Conservation (phyloP, 805 yeast species). For the Yarrowia keelungensis region DNA sequence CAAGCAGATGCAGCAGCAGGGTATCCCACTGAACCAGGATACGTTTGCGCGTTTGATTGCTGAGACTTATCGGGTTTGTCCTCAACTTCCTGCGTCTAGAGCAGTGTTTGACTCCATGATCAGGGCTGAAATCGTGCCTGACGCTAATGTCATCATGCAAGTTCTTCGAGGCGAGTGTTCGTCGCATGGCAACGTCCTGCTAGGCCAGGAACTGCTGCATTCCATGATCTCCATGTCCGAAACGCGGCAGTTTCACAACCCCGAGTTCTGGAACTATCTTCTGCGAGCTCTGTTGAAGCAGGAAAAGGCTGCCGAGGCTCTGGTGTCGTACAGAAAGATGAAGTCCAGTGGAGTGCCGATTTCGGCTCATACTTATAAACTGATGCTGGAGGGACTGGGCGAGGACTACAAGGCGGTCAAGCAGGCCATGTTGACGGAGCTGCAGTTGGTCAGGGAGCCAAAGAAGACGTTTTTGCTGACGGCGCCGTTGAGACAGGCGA, state of each 20-base stretch:
- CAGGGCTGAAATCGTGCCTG: constrained; percentile 10
- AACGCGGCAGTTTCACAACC: neutral
- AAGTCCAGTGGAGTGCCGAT: neutral
- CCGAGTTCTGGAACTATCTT: constrained; percentile 27
- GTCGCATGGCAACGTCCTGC: constrained; percentile 2
- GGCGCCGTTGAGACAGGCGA: neutral
- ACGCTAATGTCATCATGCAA: constrained; percentile 7
- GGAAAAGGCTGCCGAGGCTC: constrained; percentile 4
- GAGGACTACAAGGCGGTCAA: neutral
- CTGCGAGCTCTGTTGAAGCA: constrained; percentile 26
- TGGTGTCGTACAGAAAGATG: constrained; percentile 10
- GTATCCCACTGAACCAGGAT: constrained; percentile 10
- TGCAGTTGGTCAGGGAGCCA: constrained; percentile 2
- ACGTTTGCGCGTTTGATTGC: constrained; percentile 3
- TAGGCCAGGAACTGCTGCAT: constrained; percentile 33
- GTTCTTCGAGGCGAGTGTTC: constrained; percentile 29
- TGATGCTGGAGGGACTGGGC: constrained; percentile 6
- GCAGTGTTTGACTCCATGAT: constrained; percentile 19
- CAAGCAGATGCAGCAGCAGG: constrained; percentile 26
- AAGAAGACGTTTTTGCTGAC: neutral
- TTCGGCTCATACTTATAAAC: neutral
- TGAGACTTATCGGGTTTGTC: constrained; percentile 11
- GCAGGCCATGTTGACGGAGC: constrained; percentile 3
- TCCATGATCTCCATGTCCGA: constrained; percentile 23
- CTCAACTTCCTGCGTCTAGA: constrained; percentile 6